Percentiles rank a stretch among this genome's conserved stretches.
phyloP scores from a whole-genome alignment of 2,329 filamentous ascomycete genomes.

The Fusarium begoniae region DNA sequence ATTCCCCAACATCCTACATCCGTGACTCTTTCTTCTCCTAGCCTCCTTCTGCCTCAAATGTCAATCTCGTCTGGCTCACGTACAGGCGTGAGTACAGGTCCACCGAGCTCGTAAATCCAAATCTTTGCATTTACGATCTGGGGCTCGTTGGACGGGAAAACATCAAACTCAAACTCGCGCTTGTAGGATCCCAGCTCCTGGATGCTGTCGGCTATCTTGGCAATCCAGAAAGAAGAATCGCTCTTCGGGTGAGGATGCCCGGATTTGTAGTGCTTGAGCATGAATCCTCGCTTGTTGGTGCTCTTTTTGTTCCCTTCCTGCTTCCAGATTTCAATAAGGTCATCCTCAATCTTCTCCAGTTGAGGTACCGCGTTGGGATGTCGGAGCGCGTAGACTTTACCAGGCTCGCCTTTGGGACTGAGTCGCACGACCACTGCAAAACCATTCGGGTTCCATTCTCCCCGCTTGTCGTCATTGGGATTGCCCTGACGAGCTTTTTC shows the following conservation, averaged over 20 bases:
- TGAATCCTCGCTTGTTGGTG: accelerated
- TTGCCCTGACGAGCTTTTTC: background rate
- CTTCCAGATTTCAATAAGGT: background rate
- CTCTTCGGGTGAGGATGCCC: background rate
- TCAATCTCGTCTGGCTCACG: background rate
- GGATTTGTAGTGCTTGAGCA: background rate
- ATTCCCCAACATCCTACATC: accelerated
- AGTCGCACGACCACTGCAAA: background rate
- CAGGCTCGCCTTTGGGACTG: background rate
- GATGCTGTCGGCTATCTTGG: background rate
- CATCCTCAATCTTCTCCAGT: background rate
- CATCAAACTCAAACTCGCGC: background rate
- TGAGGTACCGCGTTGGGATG: background rate
- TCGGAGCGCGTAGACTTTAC: background rate
- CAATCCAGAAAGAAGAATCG: background rate
- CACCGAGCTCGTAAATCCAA: background rate
- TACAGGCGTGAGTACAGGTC: background rate
- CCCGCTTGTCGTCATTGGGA: background rate
- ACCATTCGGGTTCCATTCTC: background rate
- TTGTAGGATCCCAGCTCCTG: background rate
- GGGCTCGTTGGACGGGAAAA: background rate
- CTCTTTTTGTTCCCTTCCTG: background rate
- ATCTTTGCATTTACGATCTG: background rate
- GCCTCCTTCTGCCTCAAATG: accelerated
- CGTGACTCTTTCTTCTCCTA: accelerated